Evolutionary conservation across 2,329 filamentous ascomycete species (phyloP).

Genomic region (Colletotrichum spinosum): DNA sequence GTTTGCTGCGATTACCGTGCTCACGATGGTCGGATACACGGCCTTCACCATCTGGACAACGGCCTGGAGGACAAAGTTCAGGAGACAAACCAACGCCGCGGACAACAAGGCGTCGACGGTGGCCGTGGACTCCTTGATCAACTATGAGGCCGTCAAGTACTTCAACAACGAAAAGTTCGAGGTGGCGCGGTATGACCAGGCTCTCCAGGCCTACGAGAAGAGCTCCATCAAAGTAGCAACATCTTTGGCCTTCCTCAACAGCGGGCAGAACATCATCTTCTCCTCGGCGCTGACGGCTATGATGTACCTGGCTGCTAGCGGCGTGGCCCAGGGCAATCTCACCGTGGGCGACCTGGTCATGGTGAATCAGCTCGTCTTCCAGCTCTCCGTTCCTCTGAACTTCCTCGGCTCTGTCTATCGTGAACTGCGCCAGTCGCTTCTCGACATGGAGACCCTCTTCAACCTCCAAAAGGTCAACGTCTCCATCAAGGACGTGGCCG

Average conservation of each 20-base stretch:
- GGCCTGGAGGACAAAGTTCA: constrained; percentile 96
- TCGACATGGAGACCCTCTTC: constrained; percentile 99
- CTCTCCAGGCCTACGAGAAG: constrained; percentile 87
- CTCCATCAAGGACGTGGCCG: constrained; percentile 79
- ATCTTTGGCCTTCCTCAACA: constrained; percentile 91
- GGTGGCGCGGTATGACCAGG: constrained; percentile 88
- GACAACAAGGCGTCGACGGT: constrained; percentile 97
- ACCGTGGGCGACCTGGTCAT: constrained; percentile 97
- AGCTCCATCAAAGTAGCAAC: constrained; percentile 98
- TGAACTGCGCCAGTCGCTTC: constrained; percentile 90
- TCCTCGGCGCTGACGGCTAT: constrained; percentile 92
- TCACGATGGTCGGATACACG: constrained; percentile 93
- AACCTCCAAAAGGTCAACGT: constrained; percentile 97
- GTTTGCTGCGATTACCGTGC: constrained; percentile 89
- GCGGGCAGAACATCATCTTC: constrained; percentile 97
- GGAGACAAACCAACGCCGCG: constrained; percentile 93
- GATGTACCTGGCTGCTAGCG: constrained; percentile 97
- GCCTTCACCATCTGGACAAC: constrained; percentile 98
- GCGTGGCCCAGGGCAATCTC: constrained; percentile 82
- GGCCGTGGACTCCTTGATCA: constrained; percentile 95
- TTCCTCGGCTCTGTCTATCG: constrained; percentile 98
- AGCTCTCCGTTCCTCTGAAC: constrained; percentile 95
- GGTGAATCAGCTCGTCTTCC: constrained; percentile 99
- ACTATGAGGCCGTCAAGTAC: constrained; percentile 99
- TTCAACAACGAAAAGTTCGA: constrained; percentile 99